These are phyloP conservation scores for Collybiopsis luxurians DNA, from an alignment of 768 basidiomycete species.

Conservation along the genomic window DNA sequence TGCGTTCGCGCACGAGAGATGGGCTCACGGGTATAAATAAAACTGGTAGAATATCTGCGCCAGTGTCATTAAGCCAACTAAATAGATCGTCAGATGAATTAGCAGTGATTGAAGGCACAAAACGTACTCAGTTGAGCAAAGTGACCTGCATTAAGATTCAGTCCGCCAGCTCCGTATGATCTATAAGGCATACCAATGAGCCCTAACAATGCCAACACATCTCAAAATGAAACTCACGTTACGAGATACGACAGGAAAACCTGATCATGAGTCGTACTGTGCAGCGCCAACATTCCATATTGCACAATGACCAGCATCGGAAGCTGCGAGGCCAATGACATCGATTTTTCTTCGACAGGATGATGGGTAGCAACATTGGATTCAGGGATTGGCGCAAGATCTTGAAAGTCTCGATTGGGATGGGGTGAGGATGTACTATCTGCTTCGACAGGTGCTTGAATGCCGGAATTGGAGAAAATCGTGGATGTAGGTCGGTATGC, in stretches of 20 bases:
- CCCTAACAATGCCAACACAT: no score
- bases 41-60: no score
- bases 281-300: slow-evolving; percentile 86
- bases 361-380: slow-evolving; percentile 30
- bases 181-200: slow-evolving; percentile 34
- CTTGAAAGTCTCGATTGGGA: slow-evolving; percentile 23
- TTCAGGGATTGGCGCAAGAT: slow-evolving; percentile 51
- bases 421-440: slow-evolving; percentile 20
- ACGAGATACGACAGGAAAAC: slow-evolving; percentile 90
- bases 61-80: slow-evolving; percentile 87
- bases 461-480: slow-evolving; percentile 83
- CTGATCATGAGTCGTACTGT: slow-evolving; percentile 87
- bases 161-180: slow-evolving; percentile 76
- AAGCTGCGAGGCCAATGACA: slow-evolving; percentile 70
- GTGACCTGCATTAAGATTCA: slow-evolving; percentile 86
- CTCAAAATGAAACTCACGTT: slow-evolving; percentile 50
- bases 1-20: no score
- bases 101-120: background rate
- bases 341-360: slow-evolving; percentile 49
- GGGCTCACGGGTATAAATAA: no score
- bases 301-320: slow-evolving; percentile 86
- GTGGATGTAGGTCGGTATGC: slow-evolving; percentile 30
- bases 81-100: slow-evolving; percentile 88
- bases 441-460: slow-evolving; percentile 60
- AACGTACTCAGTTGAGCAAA: slow-evolving; percentile 85